Evolutionary conservation across 495 filamentous ascomycete species (phyloP).

Genomic region (Pyrenula massariospora): DNA sequence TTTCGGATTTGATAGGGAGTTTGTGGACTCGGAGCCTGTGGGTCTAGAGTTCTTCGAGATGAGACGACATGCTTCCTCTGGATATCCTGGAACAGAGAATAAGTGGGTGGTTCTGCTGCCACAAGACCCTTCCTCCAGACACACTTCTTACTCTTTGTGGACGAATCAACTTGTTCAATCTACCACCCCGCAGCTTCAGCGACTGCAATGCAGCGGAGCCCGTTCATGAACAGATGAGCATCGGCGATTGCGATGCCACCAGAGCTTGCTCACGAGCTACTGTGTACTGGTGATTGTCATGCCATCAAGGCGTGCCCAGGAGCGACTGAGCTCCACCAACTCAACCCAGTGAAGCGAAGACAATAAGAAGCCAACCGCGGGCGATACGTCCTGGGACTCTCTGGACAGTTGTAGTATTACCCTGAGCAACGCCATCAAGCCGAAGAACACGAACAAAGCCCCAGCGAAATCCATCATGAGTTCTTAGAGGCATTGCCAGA

Average conservation of each 20-base stretch:
- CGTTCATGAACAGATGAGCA: too few relatives aligned
- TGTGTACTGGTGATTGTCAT: too few relatives aligned
- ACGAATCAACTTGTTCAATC: not conserved
- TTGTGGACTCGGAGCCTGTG: too few relatives aligned
- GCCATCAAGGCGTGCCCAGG: too few relatives aligned
- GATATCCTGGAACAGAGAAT: too few relatives aligned
- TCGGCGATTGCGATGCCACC: not conserved
- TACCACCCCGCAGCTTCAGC: too few relatives aligned
- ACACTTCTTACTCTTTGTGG: not conserved
- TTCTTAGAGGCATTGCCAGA: slow-evolving; percentile 87
- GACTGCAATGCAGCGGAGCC: too few relatives aligned
- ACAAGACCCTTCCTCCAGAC: slow-evolving; percentile 21
- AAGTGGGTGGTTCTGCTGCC: too few relatives aligned
- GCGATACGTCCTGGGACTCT: not conserved
- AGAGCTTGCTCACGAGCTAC: not conserved
- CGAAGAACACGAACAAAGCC: slow-evolving; percentile 67
- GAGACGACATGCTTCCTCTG: too few relatives aligned
- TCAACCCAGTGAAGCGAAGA: not conserved
- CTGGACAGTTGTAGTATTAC: slow-evolving; percentile 72
- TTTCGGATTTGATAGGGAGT: too few relatives aligned
- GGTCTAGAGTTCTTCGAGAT: too few relatives aligned
- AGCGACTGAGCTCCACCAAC: too few relatives aligned
- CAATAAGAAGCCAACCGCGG: not conserved
- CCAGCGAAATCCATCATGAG: slow-evolving; percentile 80
- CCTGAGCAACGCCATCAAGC: slow-evolving; percentile 72